Base-by-base conservation (phyloP, 352 stramenopile species). In the Phytopythium aichiense region DNA sequence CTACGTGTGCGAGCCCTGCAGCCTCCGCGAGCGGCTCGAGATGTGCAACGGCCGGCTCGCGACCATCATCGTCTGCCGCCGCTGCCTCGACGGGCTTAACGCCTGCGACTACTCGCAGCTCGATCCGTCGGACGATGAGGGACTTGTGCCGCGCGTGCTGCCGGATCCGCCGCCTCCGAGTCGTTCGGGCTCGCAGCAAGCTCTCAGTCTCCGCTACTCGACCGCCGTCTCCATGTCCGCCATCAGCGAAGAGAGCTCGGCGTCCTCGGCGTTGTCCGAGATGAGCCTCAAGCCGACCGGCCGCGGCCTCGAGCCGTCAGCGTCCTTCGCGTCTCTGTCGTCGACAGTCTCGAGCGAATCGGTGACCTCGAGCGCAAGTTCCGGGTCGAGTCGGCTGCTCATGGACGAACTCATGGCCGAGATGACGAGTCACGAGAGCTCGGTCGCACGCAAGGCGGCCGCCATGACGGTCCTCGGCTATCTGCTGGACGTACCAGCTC, bases 1-100 rank as follows among this genome's bases (percentile, higher is more conserved):
- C 48, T 66, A 67, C 35, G 63, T 77, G 5, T 77, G 69, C 50
- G 52, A 69, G 11, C 30, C 38, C 1, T 77, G 69, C 35, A 46
- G 52, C n/a, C 61, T 54, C 0, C 56, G 48, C 0, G 69, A 77
- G 45, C 58, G 66, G 12, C 68, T 77, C 53, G 69, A 77, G 63
- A 72, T 64, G 9, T 54, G 61, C 58, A 77, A 71, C n/a, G 69
- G 69, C 9, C 61, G 57, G 16, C 31, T 73, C 9, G 61, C 63
- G 5, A 65, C 66, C 2, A 69, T 71, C 42, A 55, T 65, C 13
- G 58, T 72, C 8, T 77, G 69, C 49, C 60, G 35, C 31, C 66
- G 69, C 6, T 77, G 69, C 25, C 35, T 58, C 7, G 56, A 65
- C 20, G 65, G 59, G 31, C 66, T 77, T 35, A 33, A 45, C 8